Conservation (phyloP, 2,329 filamentous ascomycete genomes). For the Xylaria sp. region DNA sequence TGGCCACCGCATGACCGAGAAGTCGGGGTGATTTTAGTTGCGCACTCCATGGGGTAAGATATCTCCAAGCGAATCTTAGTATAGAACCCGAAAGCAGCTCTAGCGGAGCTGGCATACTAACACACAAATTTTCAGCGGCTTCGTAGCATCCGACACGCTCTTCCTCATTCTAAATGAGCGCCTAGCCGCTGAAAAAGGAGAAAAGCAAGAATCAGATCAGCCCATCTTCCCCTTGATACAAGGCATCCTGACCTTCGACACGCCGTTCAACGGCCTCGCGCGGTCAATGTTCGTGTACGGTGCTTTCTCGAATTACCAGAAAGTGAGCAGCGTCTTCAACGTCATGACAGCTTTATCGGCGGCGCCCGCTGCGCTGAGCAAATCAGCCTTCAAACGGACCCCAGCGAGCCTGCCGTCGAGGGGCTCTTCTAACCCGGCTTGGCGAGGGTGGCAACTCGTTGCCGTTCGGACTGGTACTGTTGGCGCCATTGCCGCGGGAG, state of each 20-base stretch:
- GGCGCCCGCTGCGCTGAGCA: conserved; percentile 51
- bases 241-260: conserved; percentile 83
- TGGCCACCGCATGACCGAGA: conserved; percentile 82
- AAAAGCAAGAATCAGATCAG: conserved; percentile 37
- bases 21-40: conserved; percentile 78
- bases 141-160: conserved; percentile 83
- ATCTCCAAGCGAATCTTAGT: neutral
- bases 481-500: conserved; percentile 79
- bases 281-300: conserved; percentile 66
- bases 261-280: conserved; percentile 74
- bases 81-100: neutral
- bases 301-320: conserved; percentile 64
- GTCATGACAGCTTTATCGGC: conserved; percentile 61
- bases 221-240: conserved; percentile 82
- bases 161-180: conserved; percentile 73
- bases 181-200: conserved; percentile 44
- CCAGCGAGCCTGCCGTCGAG: conserved; percentile 30
- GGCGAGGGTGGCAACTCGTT: conserved; percentile 65
- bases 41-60: conserved; percentile 77
- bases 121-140: conserved; percentile 57
- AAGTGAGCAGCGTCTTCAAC: conserved; percentile 62
- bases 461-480: conserved; percentile 83
- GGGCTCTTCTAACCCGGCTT: conserved; percentile 46
- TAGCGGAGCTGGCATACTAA: neutral
- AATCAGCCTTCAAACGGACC: conserved; percentile 44